Evolutionary conservation across 164 flowering plant genomes (phyloP).

Genomic region (Chloranthus sessilifolius): DNA sequence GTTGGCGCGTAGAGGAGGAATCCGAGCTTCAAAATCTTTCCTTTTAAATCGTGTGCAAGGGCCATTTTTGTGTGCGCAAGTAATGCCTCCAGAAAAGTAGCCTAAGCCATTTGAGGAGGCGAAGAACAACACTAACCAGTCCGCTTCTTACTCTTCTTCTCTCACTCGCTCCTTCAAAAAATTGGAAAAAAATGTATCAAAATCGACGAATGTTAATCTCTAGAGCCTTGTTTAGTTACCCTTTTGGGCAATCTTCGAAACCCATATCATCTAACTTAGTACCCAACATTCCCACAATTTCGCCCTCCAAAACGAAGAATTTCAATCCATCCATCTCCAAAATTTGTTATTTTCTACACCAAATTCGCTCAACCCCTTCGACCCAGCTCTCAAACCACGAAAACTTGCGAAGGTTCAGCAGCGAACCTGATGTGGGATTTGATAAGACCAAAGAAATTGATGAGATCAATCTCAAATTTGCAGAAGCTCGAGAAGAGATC

Average conservation of each 20-base stretch:
- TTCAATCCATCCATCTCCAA: slow-evolving; percentile 13
- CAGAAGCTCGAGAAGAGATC: slow-evolving; percentile 96
- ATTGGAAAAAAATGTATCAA: slow-evolving; percentile 27
- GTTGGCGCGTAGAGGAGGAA: too few relatives aligned
- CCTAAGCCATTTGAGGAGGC: too few relatives aligned
- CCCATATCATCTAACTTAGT: slow-evolving; percentile 24
- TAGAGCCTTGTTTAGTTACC: slow-evolving; percentile 21
- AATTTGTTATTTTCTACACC: slow-evolving; percentile 14
- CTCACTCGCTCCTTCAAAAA: background rate
- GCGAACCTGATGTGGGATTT: slow-evolving; percentile 15
- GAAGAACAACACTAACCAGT: too few relatives aligned
- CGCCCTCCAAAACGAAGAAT: slow-evolving; percentile 3
- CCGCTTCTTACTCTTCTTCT: too few relatives aligned
- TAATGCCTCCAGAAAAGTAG: too few relatives aligned
- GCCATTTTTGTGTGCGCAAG: too few relatives aligned
- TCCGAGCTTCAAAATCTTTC: too few relatives aligned
- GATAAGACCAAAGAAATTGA: slow-evolving; percentile 64
- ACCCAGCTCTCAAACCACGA: slow-evolving; percentile 7
- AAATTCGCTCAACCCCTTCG: slow-evolving; percentile 6
- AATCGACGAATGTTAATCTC: slow-evolving; percentile 21
- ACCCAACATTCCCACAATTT: slow-evolving; percentile 3
- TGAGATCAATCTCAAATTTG: slow-evolving; percentile 82
- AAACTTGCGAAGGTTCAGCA: slow-evolving; percentile 23
- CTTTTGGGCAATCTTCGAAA: slow-evolving; percentile 18
- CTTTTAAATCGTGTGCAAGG: too few relatives aligned